Percentiles rank a stretch among this genome's conserved stretches.
These are phyloP conservation scores for Helichrysum umbraculigerum DNA, from an alignment of 129 eudicot genomes.

Conservation along the genomic window DNA sequence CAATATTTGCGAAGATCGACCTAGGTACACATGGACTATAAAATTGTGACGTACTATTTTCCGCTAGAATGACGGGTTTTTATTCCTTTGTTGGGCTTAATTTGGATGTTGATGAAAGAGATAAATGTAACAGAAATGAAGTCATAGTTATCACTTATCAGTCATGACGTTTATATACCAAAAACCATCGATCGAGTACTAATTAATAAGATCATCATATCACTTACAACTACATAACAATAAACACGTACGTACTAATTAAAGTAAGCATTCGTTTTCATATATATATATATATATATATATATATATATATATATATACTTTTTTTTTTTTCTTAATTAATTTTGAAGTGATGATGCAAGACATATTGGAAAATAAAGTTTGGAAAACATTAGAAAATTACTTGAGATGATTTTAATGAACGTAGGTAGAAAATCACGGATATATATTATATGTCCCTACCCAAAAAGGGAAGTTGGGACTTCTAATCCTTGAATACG, in stretches of 20 bases:
- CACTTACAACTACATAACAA: not conserved
- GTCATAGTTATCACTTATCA: not conserved
- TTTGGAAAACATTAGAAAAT: not conserved
- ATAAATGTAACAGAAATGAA: not conserved
- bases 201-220: not conserved
- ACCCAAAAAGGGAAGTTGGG: slow-evolving; percentile 28
- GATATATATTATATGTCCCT: slow-evolving; percentile 27
- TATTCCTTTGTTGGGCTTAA: slow-evolving; percentile 12
- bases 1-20: not conserved
- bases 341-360: not conserved
- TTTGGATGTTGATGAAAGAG: not conserved
- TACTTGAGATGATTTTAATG: not conserved
- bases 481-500: slow-evolving; percentile 12
- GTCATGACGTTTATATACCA: not conserved
- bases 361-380: not conserved
- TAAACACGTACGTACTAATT: not conserved
- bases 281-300: too few species aligned
- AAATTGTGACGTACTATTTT: not conserved
- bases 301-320: too few species aligned
- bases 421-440: slow-evolving; percentile 27
- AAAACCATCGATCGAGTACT: not conserved
- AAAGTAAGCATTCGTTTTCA: not conserved
- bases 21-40: not conserved
- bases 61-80: not conserved
- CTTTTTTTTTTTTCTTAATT: too few species aligned